Evolutionary conservation across 306 rosid genomes (phyloP).

Genomic region (Glycine soja): DNA sequence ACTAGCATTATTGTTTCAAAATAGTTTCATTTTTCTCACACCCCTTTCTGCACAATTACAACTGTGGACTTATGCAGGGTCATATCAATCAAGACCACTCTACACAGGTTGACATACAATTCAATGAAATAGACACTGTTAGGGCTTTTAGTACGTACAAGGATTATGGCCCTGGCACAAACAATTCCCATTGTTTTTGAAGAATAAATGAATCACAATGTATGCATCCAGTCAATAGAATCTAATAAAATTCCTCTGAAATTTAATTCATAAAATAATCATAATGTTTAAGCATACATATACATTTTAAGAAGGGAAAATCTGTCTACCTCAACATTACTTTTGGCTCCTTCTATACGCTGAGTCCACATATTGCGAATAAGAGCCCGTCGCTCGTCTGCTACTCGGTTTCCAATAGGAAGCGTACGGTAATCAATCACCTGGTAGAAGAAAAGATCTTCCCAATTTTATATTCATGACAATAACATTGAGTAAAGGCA

Average conservation of each 20-base stretch:
- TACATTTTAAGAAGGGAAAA: conserved; percentile 18
- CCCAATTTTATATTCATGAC: conserved; percentile 25
- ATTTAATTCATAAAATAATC: conserved; percentile 33
- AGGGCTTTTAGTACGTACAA: not conserved
- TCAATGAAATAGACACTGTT: not conserved
- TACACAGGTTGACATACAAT: conserved; percentile 17
- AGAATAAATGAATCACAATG: not conserved
- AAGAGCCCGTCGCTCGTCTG: conserved; percentile 92
- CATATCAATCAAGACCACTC: conserved; percentile 5
- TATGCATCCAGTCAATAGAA: conserved; percentile 29
- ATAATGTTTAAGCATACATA: conserved; percentile 12
- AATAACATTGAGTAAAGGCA: conserved; percentile 16
- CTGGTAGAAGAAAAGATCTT: conserved; percentile 52
- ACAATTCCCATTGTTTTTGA: conserved; percentile 15
- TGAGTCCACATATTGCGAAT: conserved; percentile 99
- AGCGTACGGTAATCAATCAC: conserved; percentile 95
- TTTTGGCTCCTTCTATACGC: conserved; percentile 93
- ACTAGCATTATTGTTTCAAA: not conserved
- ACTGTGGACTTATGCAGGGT: not conserved
- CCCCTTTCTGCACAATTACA: not conserved
- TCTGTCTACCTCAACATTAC: conserved; percentile 84
- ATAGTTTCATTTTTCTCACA: conserved; percentile 20
- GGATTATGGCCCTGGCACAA: conserved; percentile 4
- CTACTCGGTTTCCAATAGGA: conserved; percentile 72
- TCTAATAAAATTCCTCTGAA: conserved; percentile 24